Conservation (phyloP, 1,284 basidiomycete species). For the Apiotrichum laibachii region DNA sequence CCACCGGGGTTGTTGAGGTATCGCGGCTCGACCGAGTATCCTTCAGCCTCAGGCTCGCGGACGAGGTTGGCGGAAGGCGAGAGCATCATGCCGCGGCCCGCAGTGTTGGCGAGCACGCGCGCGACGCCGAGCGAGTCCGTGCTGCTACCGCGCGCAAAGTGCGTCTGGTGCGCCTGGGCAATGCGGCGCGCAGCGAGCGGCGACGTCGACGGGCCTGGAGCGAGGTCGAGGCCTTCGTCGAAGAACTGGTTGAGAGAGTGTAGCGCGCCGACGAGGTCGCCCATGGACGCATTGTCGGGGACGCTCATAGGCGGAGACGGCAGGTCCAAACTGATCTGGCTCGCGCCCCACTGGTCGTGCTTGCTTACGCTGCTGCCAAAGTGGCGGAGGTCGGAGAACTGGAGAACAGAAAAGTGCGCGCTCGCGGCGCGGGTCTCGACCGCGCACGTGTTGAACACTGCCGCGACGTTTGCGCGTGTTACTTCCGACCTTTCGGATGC, state of each 20-base stretch:
- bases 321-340: constrained; percentile 28
- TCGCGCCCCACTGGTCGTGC: constrained; percentile 18
- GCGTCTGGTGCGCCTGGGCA: constrained; percentile 1
- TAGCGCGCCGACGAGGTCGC: constrained; percentile 78
- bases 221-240: constrained; percentile 56
- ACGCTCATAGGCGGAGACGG: constrained; percentile 69
- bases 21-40: background rate
- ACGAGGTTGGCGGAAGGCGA: constrained; percentile 6
- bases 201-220: constrained; percentile 12
- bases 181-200: constrained; percentile 3
- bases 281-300: constrained; percentile 60
- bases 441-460: constrained; percentile 76
- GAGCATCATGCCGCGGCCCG: constrained; percentile 10
- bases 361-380: constrained; percentile 1
- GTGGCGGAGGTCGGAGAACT: constrained; percentile 41
- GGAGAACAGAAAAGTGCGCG: constrained; percentile 49
- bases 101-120: constrained; percentile 9
- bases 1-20: background rate
- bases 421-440: constrained; percentile 58
- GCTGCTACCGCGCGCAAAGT: constrained; percentile 8
- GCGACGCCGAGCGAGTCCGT: constrained; percentile 11
- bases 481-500: constrained; percentile 61
- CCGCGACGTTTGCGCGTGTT: constrained; percentile 72
- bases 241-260: constrained; percentile 84
- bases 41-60: background rate